Conservation (phyloP, 2,329 filamentous ascomycete genomes). For the Aspergillus glaucus region DNA sequence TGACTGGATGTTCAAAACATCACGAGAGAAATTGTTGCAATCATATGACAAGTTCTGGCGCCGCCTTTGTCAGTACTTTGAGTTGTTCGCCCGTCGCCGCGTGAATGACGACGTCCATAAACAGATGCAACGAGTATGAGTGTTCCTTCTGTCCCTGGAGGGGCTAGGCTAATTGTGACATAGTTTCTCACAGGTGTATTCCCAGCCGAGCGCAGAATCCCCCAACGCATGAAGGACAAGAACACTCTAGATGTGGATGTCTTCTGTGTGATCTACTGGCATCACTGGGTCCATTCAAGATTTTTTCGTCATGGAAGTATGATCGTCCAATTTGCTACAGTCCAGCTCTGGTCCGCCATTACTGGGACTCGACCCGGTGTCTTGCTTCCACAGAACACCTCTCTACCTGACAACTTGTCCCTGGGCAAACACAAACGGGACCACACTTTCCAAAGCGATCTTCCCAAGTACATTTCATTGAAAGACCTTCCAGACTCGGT, state of each 20-base stretch:
- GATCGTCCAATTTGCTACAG: slow-evolving; percentile 14
- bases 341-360: slow-evolving; percentile 20
- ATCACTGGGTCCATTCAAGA: slow-evolving; percentile 20
- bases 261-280: slow-evolving; percentile 16
- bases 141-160: neutral
- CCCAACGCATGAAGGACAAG: slow-evolving; percentile 15
- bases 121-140: slow-evolving; percentile 19
- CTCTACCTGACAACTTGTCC: slow-evolving; percentile 4
- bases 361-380: slow-evolving; percentile 16
- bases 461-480: slow-evolving; percentile 11
- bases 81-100: slow-evolving; percentile 7
- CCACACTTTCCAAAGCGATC: slow-evolving; percentile 11
- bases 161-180: neutral
- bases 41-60: slow-evolving; percentile 12
- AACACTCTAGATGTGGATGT: slow-evolving; percentile 16
- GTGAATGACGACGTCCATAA: slow-evolving; percentile 12
- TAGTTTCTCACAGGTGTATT: slow-evolving; percentile 20
- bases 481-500: slow-evolving; percentile 14
- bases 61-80: slow-evolving; percentile 9
- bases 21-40: slow-evolving; percentile 7
- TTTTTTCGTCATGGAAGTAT: slow-evolving; percentile 18
- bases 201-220: slow-evolving; percentile 10
- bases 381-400: slow-evolving; percentile 14
- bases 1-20: slow-evolving; percentile 11
- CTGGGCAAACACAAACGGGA: slow-evolving; percentile 9